Evolutionary conservation across 768 basidiomycete genomes (phyloP).

Genomic region (Jaapia argillacea): DNA sequence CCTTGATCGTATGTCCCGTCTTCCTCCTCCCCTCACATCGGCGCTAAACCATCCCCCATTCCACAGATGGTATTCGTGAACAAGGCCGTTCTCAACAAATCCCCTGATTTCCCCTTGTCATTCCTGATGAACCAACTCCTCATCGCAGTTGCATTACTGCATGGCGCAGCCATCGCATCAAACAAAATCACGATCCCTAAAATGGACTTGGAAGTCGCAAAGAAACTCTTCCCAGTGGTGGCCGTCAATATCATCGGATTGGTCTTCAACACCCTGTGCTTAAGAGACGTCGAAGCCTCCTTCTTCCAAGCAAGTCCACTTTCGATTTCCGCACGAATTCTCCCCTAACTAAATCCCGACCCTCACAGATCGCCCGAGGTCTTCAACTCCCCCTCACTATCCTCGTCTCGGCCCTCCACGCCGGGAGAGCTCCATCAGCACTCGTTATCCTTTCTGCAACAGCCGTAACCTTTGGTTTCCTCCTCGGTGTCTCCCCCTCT

Average conservation of each 20-base stretch:
- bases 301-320: slow-evolving; percentile 56
- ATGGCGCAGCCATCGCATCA: slow-evolving; percentile 37
- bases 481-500: slow-evolving; percentile 59
- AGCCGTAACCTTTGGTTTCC: slow-evolving; percentile 66
- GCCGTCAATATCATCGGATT: slow-evolving; percentile 65
- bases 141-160: slow-evolving; percentile 58
- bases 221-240: slow-evolving; percentile 53
- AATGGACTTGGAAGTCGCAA: slow-evolving; percentile 38
- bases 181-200: slow-evolving; percentile 47
- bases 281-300: slow-evolving; percentile 69
- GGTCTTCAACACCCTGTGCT: slow-evolving; percentile 71
- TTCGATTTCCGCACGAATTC: background rate
- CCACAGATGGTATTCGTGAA: slow-evolving; percentile 50
- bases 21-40: background rate
- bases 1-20: slow-evolving; percentile 49
- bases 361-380: slow-evolving; percentile 66
- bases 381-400: slow-evolving; percentile 80
- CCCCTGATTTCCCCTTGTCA: slow-evolving; percentile 55
- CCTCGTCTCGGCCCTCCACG: slow-evolving; percentile 52
- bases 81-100: slow-evolving; percentile 61
- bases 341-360: background rate
- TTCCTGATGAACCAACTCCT: slow-evolving; percentile 63
- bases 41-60: slow-evolving; percentile 1
- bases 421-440: slow-evolving; percentile 39
- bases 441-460: slow-evolving; percentile 49